Evolutionary conservation across 148 eudicot genomes (phyloP).

Genomic region (Vaccinium darrowii): DNA sequence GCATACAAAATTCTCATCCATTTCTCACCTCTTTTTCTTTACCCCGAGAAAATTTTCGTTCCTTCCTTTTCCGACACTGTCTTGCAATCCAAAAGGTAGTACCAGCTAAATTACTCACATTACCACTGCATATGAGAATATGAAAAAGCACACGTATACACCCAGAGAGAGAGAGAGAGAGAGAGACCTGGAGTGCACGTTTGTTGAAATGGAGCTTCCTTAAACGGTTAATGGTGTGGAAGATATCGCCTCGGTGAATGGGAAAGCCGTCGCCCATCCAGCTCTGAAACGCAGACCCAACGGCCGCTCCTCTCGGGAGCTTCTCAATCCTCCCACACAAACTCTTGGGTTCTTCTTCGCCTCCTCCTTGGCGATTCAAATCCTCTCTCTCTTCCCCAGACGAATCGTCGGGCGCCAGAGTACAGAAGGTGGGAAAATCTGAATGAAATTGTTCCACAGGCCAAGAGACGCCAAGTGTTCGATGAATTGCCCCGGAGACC

Average conservation of each 20-base stretch:
- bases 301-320: slow-evolving; percentile 50
- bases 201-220: slow-evolving; percentile 61
- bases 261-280: slow-evolving; percentile 98
- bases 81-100: not conserved
- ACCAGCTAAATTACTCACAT: too few relatives aligned
- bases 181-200: slow-evolving; percentile 80
- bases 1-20: not conserved
- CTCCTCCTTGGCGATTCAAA: slow-evolving; percentile 18
- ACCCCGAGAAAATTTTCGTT: not conserved
- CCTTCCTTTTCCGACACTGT: not conserved
- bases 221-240: slow-evolving; percentile 84
- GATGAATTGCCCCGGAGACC: slow-evolving; percentile 40
- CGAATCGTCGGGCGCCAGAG: slow-evolving; percentile 22
- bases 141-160: not conserved
- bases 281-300: slow-evolving; percentile 66
- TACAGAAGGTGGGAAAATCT: slow-evolving; percentile 17
- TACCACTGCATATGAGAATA: not conserved
- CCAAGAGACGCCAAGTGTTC: slow-evolving; percentile 41
- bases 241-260: slow-evolving; percentile 70
- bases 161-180: not conserved
- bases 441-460: slow-evolving; percentile 10
- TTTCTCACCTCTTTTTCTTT: not conserved
- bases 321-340: slow-evolving; percentile 66
- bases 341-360: slow-evolving; percentile 28
- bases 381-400: slow-evolving; percentile 22